Evolutionary conservation across 306 rosid genomes (phyloP), one percentile per base, ranked within the genome.

Genomic region (Quercus glauca): DNA sequence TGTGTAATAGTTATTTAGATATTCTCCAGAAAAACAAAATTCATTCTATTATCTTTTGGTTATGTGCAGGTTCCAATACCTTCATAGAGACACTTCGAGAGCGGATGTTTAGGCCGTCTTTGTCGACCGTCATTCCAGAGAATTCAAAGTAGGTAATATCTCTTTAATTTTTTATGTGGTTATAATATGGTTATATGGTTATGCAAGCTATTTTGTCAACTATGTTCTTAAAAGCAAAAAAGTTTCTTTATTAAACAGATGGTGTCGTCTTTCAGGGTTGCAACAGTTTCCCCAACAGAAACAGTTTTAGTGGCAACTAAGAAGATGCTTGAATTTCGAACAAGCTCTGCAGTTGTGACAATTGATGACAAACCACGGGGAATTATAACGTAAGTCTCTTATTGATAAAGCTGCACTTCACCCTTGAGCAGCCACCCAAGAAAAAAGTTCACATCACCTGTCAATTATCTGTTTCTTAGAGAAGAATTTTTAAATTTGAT

Each of bases 91-190:
- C 93, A 58, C 89, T 96, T 79, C 89, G 96, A 20, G 99, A 96
- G 77, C 90, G 79, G 76, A 88, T 96, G 91, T 96, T 96, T 60
- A 93, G 78, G 87, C 99, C 99, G 35, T 96, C 98, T 45, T 69
- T 96, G 86, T 93, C 97, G 77, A 93, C 99, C 25, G 85, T 96
- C 53, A 89, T 96, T 84, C 90, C 92, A 35, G 97, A 96, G 82
- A 93, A 86, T 91, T 79, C 92, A 93, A 96, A 93, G 99, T 96
- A 96, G 97, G 98, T 96, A 93, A 96, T 93, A 86, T 80, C 76
- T 87, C 87, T 77, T 58, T 80, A 65, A 51, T 23, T 31, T 51
- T 25, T 65, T 70, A 52, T 56, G 78, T 70, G 55, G 26, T 37
- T 68, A 75, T 19, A 15, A 51, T 63, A 25, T 37, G 31, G 69